Evolutionary conservation across 2,329 filamentous ascomycete species (phyloP), one percentile per base, ranked within the genome.

Genomic region (Pseudocercospora fijiensis): DNA sequence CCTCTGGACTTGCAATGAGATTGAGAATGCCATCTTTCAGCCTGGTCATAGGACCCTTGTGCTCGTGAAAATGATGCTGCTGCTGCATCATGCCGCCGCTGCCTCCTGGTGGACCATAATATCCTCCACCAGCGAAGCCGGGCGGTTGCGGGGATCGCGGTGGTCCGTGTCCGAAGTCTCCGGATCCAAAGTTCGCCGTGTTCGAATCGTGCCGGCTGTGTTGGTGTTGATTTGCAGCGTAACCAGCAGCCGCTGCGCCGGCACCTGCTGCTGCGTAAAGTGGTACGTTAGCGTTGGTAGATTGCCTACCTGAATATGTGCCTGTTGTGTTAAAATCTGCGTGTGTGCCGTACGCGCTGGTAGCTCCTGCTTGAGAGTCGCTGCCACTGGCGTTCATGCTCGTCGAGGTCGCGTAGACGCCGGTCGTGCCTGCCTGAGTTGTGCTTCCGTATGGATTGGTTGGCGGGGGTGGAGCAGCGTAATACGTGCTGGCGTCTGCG

Each of bases 11-110:
- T 4, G 71, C 71, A 13, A 76, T 71, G 16, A 76, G 57, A 26
- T 75, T 74, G 60, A 76, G 63, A 33, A 81, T 65, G 85, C 86
- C 71, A 81, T 86, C 84, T 83, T 88, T 79, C 83, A 88, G 70
- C 85, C 84, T 43, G 41, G 78, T 79, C 1, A 88, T 77, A 0
- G 86, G 83, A 0, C 85, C 85, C 51, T 79, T 80, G 62, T 84
- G 84, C 58, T 82, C 82, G 67, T 85, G 84, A n/a, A 59, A 70
- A 55, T 65, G 65, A 58, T 71, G 69, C 53, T 71, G 65, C 53
- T 73, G 70, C 53, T 66, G 53, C 57, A 68, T 68, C 47, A 47
- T 62, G 10, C 61, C 51, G n/a, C 64, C 62, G 22, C 63, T 66
- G 27, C 59, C 52, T 33, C 62, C 52, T 1, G 63, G 59, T 20